Evolutionary conservation across 352 stramenopile genomes (phyloP).

Genomic region (Discostella stelligera): DNA sequence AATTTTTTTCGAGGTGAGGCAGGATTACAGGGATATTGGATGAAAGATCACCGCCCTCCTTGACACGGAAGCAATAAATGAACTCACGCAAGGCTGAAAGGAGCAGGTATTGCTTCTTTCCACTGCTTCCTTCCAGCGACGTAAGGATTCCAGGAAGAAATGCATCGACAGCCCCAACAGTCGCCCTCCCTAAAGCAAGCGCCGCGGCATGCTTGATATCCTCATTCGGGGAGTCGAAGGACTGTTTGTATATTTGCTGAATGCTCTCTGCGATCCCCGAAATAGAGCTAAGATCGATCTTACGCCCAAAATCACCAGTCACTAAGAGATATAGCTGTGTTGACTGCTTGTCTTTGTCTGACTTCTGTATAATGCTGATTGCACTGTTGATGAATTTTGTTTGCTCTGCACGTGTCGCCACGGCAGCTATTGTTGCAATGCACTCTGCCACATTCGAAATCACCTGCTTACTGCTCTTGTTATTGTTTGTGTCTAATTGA

Average conservation of each 20-base stretch:
- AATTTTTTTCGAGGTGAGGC: slow-evolving; percentile 91
- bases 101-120: slow-evolving; percentile 94
- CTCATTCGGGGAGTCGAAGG: slow-evolving; percentile 88
- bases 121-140: slow-evolving; percentile 86
- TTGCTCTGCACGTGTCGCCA: slow-evolving; percentile 48
- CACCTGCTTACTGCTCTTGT: slow-evolving; percentile 86
- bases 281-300: slow-evolving; percentile 86
- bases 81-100: slow-evolving; percentile 94
- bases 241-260: slow-evolving; percentile 88
- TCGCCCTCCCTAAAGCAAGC: slow-evolving; percentile 93
- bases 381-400: slow-evolving; percentile 49
- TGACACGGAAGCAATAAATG: slow-evolving; percentile 83
- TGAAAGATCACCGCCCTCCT: slow-evolving; percentile 63
- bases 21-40: slow-evolving; percentile 88
- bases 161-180: slow-evolving; percentile 83
- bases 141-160: slow-evolving; percentile 89
- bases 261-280: slow-evolving; percentile 70
- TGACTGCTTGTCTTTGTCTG: slow-evolving; percentile 47
- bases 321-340: slow-evolving; percentile 91
- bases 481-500: slow-evolving; percentile 40
- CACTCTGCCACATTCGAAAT: slow-evolving; percentile 92
- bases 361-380: slow-evolving; percentile 59
- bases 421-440: slow-evolving; percentile 85
- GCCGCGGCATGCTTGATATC: slow-evolving; percentile 95
- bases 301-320: slow-evolving; percentile 92